Conservation (phyloP, 257 asterid species). For the Solanum lycopersicoides region DNA sequence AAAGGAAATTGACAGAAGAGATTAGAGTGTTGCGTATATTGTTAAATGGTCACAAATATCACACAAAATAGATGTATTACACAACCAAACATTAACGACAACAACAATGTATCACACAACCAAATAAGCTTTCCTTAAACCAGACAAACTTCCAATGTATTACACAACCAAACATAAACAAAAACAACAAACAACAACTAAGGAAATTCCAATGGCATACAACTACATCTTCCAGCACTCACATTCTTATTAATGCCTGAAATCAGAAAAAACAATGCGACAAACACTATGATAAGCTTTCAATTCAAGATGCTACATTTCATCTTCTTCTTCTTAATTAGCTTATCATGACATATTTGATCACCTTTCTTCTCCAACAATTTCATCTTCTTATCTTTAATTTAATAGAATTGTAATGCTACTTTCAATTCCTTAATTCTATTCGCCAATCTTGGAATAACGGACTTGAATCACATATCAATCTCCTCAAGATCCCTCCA, state of each 20-base stretch:
- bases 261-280: background rate
- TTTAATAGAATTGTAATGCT: background rate
- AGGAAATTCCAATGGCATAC: background rate
- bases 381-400: background rate
- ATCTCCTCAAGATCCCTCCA: background rate
- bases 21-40: too few relatives aligned
- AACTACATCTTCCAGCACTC: background rate
- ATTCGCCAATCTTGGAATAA: background rate
- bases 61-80: too few relatives aligned
- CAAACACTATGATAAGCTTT: background rate
- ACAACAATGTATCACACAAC: background rate
- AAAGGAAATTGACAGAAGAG: background rate
- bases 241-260: background rate
- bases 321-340: background rate
- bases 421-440: background rate
- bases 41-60: too few relatives aligned
- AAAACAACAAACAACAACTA: background rate
- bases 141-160: background rate
- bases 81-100: background rate
- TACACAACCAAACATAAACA: background rate
- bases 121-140: background rate
- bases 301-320: background rate
- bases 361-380: background rate
- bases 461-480: background rate
- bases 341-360: background rate